Evolutionary conservation across 106 monocot species (phyloP).

Genomic region (Dendrobium officinale): DNA sequence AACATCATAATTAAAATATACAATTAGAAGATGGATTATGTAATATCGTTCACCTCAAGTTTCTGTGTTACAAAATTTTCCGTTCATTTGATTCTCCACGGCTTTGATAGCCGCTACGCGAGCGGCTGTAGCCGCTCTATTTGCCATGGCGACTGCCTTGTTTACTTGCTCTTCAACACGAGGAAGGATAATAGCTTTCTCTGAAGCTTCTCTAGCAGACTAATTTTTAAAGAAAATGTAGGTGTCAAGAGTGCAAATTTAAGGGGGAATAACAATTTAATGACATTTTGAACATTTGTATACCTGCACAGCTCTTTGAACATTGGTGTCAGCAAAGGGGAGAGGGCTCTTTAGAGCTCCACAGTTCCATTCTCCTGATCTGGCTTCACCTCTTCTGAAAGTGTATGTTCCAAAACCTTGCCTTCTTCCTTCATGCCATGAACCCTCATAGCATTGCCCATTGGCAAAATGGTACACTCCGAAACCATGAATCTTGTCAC

Average conservation of each 20-base stretch:
- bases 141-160: slow-evolving; percentile 31
- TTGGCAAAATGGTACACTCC: slow-evolving; percentile 48
- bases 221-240: not conserved
- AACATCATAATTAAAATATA: not conserved
- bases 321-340: slow-evolving; percentile 8
- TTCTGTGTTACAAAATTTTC: slow-evolving; percentile 13
- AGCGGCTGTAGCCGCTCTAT: slow-evolving; percentile 42
- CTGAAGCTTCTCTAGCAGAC: slow-evolving; percentile 39
- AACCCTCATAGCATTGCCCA: slow-evolving; percentile 47
- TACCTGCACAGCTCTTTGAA: slow-evolving; percentile 26
- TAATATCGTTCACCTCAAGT: not conserved
- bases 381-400: slow-evolving; percentile 37
- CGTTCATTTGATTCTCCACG: slow-evolving; percentile 29
- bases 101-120: slow-evolving; percentile 50
- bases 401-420: slow-evolving; percentile 49
- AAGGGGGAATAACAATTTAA: not conserved
- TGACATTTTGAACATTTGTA: not conserved
- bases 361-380: slow-evolving; percentile 39
- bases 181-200: slow-evolving; percentile 20
- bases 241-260: not conserved
- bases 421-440: slow-evolving; percentile 48
- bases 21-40: not conserved
- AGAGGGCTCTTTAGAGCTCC: slow-evolving; percentile 26
- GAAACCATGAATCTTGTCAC: slow-evolving; percentile 52
- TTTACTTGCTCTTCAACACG: slow-evolving; percentile 41